These are phyloP conservation scores for Suillus subaureus DNA, from an alignment of 768 basidiomycete genomes.

Conservation along the genomic window DNA sequence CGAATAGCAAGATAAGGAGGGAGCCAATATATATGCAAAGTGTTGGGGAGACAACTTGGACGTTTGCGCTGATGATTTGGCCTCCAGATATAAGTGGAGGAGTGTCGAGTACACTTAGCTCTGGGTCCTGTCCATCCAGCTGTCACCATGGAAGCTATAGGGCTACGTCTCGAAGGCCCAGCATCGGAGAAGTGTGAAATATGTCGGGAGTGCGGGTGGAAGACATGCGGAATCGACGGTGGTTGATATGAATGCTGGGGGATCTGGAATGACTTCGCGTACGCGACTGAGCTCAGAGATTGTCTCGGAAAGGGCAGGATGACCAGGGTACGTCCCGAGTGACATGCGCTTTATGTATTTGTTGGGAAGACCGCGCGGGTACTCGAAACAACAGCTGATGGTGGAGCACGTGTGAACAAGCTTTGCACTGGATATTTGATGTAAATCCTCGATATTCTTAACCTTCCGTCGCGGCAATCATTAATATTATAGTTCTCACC, in stretches of 20 bases:
- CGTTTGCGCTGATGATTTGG: constrained; percentile 18
- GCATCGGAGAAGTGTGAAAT: constrained; percentile 7
- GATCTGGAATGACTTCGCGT: constrained; percentile 18
- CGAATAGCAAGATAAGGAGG: constrained; percentile 50
- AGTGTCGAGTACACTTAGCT: constrained; percentile 2
- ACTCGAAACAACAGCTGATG: constrained; percentile 19
- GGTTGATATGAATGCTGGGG: constrained; percentile 31
- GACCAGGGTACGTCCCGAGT: constrained; percentile 29
- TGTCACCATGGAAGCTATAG: constrained; percentile 28
- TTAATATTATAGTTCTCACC: constrained; percentile 32
- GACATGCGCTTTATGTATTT: constrained; percentile 27
- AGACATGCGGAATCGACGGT: constrained; percentile 13
- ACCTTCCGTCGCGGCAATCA: constrained; percentile 34
- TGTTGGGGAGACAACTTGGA: constrained; percentile 11
- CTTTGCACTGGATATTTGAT: neutral
- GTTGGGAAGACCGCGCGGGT: constrained; percentile 26
- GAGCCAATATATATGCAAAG: constrained; percentile 9
- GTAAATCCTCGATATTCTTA: constrained; percentile 19
- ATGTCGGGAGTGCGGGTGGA: constrained; percentile 13
- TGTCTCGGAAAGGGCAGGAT: constrained; percentile 34
- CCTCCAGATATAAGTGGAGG: neutral
- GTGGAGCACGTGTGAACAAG: constrained; percentile 10
- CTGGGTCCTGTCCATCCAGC: constrained; percentile 23
- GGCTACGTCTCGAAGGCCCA: constrained; percentile 19
- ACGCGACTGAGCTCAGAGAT: constrained; percentile 27